A percentile compares a stretch with the other conserved stretches of the same genome.
Conservation (phyloP, 345 rosid species). For the Stellera chamaejasme region DNA sequence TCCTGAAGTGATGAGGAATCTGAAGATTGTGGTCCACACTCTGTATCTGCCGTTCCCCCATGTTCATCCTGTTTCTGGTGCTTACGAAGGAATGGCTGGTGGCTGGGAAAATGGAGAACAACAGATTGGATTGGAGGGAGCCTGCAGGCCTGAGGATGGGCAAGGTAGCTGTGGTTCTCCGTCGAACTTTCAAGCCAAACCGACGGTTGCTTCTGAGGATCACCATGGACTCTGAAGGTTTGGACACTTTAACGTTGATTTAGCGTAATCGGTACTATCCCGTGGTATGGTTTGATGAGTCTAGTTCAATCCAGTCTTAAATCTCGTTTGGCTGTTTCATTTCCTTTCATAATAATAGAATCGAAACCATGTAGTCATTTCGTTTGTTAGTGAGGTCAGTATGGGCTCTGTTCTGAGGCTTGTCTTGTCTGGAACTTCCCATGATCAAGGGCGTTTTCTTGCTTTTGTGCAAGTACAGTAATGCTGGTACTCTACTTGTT, state of each 20-base stretch:
- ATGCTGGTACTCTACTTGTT: too few relatives aligned
- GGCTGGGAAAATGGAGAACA: slow-evolving; percentile 9
- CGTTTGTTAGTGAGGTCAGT: too few relatives aligned
- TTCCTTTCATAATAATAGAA: too few relatives aligned
- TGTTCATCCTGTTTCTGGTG: slow-evolving; percentile 21
- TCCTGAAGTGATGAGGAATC: slow-evolving; percentile 41
- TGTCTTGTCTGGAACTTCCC: too few relatives aligned
- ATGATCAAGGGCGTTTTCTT: too few relatives aligned
- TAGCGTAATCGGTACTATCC: too few relatives aligned
- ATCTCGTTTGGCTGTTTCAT: too few relatives aligned
- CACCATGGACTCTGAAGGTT: slow-evolving; percentile 27
- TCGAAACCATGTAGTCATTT: too few relatives aligned
- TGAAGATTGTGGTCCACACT: slow-evolving; percentile 45
- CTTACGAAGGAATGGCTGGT: slow-evolving; percentile 18
- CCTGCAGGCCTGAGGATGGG: slow-evolving; percentile 12
- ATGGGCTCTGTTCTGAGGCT: too few relatives aligned
- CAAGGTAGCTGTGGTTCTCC: slow-evolving; percentile 16
- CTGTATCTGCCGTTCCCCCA: slow-evolving; percentile 46
- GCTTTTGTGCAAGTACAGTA: too few relatives aligned
- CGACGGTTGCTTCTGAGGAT: slow-evolving; percentile 29
- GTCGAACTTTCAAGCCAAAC: slow-evolving; percentile 13
- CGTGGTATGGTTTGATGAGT: too few relatives aligned
- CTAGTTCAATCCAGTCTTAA: too few relatives aligned
- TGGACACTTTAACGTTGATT: neutral
- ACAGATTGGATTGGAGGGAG: slow-evolving; percentile 6